Base-by-base conservation (phyloP, 345 rosid genomes). In the Moringa oleifera region DNA sequence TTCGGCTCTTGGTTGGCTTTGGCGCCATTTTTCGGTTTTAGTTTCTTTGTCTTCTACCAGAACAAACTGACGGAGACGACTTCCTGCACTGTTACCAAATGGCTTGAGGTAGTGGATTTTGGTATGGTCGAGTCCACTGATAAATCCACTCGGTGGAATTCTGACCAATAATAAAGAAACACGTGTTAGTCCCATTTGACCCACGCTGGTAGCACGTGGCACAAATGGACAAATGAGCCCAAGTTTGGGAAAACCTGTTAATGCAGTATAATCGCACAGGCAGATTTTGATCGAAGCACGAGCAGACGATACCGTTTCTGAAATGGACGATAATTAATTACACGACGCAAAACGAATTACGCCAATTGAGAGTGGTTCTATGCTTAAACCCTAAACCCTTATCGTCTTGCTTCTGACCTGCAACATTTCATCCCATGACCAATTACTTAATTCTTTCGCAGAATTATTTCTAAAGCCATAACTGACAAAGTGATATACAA, bases 11-110 rank as follows among this genome's bases (percentile, higher is more conserved):
- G 67, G 77, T 70, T 69, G 77, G 62, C 75, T 86, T 89, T 71
- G 85, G 89, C 88, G 88, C 91, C 97, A 91, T 88, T 78, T 70
- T 47, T 50, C 25, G 12, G 17, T 41, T 18, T 24, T n/a, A n/a
- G n/a, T 24, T n/a, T 18, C 33, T 66, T 67, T 55, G 55, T 23
- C 21, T 33, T 52, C 15, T 36, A 51, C 61, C 61, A 20, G 49
- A n/a, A n/a, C n/a, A n/a, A n/a, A n/a, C n/a, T n/a, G n/a, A n/a
- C n/a, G n/a, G n/a, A n/a, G n/a, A n/a, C n/a, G n/a, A n/a, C n/a
- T n/a, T n/a, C n/a, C n/a, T n/a, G n/a, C n/a, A n/a, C n/a, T n/a
- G n/a, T n/a, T n/a, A n/a, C n/a, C n/a, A n/a, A n/a, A n/a, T n/a
- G n/a, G n/a, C n/a, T n/a, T n/a, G n/a, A n/a, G n/a, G n/a, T n/a